Base-by-base conservation (phyloP, 2,329 filamentous ascomycete genomes). In the Calonectria pteridis region DNA sequence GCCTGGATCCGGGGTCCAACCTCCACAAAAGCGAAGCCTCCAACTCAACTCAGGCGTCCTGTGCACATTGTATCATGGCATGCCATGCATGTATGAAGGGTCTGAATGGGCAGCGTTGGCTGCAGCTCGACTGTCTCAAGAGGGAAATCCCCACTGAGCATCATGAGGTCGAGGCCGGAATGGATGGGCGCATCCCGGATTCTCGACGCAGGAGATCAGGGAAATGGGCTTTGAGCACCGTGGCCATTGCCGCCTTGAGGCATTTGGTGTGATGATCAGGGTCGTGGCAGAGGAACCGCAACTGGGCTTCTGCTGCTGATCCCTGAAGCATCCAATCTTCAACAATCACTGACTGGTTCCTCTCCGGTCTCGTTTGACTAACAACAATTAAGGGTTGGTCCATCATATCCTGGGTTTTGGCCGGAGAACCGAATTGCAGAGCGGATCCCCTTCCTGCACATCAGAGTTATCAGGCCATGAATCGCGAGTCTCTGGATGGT, bases 81-180 rank as follows among this genome's bases (percentile, higher is more conserved):
- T 33, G 28, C 51, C 35, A 59, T 53, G 53, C 40, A 71, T 71
- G 69, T 71, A 59, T 33, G 29, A 71, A 71, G 69, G 69, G 62
- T 66, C 62, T 43, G 33, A 51, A 66, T 58, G 50, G 49, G 59
- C 68, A 28, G 33, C 6, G 40, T 46, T 9, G 58, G 43, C 28
- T 31, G 55, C 26, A 51, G 18, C 31, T 71, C 31, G 49, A 49
- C 23, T 68, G 46, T 63, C 64, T 63, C 43, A 72, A 67, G 31
- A 33, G 37, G 68, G 69, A 46, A 72, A 67, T 33, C 55, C 40
- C 31, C 11, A 67, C 43, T 28, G 53, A 29, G 16, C 26, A 53
- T 72, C 46, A 53, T 46, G 55, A 67, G 46, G 20, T 51, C 43
- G 33, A 49, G 35, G 55, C 31, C 33, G 43, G 31, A 26, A 67